phyloP scores from a whole-genome alignment of 2,329 filamentous ascomycete species.

The Ceratocystis albifundus region DNA sequence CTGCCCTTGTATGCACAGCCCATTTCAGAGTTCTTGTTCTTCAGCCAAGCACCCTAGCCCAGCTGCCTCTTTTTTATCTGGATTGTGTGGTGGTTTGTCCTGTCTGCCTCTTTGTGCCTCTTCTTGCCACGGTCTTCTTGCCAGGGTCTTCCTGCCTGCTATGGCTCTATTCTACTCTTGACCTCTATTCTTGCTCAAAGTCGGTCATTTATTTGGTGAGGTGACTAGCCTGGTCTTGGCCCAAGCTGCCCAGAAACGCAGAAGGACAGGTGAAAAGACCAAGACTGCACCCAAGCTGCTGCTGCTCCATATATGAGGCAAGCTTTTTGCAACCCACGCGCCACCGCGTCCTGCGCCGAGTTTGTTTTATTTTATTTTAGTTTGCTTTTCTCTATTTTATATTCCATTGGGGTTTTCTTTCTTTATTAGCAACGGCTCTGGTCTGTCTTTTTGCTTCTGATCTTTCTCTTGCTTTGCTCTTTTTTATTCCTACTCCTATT shows the following conservation, averaged over 20 bases:
- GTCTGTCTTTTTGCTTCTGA: not conserved
- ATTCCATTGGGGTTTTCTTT: not conserved
- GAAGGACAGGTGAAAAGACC: conserved; percentile 6
- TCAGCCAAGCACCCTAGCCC: not conserved
- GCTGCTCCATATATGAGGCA: conserved; percentile 2
- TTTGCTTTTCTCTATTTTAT: not conserved
- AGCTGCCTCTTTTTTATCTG: too few relatives aligned
- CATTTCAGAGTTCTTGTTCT: not conserved
- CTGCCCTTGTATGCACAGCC: conserved; percentile 12
- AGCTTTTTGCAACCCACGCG: conserved; percentile 3
- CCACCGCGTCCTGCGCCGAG: not conserved
- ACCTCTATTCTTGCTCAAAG: not conserved
- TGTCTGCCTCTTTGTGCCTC: not conserved
- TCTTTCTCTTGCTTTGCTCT: not conserved
- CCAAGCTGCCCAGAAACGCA: not conserved
- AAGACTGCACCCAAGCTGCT: conserved; percentile 5
- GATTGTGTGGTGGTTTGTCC: not conserved
- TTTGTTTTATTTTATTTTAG: conserved; percentile 1
- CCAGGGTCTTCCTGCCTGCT: not conserved
- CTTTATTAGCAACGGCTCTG: conserved; percentile 5
- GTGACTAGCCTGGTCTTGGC: not conserved
- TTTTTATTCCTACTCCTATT: not conserved
- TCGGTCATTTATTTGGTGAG: not conserved
- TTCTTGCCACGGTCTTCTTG: not conserved
- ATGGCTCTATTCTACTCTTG: not conserved